A percentile compares a stretch with the other conserved stretches of the same genome.
Evolutionary conservation across 1,139 yeast species (phyloP).

Genomic region (Candida tropicalis): DNA sequence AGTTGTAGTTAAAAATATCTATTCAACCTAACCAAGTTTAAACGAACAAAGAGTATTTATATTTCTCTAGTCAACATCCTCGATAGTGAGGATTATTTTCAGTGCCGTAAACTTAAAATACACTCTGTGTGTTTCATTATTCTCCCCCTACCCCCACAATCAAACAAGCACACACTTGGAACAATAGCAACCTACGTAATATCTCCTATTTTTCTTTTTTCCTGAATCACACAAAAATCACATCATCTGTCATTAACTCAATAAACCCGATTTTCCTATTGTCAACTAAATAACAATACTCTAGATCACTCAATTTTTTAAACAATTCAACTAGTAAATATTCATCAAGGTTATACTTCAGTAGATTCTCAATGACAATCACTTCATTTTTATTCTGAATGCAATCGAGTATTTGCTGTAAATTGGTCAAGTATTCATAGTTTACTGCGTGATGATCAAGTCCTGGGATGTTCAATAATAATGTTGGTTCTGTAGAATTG

Average conservation of each 20-base stretch:
- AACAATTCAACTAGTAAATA: slow-evolving; percentile 11
- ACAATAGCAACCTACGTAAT: too few relatives aligned
- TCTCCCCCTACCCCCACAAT: too few relatives aligned
- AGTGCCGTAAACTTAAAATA: too few relatives aligned
- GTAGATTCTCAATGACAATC: slow-evolving; percentile 12
- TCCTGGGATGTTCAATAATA: slow-evolving; percentile 6
- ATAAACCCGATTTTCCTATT: slow-evolving; percentile 9
- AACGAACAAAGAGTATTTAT: too few relatives aligned
- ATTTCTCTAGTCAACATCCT: too few relatives aligned
- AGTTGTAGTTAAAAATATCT: too few relatives aligned
- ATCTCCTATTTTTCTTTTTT: too few relatives aligned
- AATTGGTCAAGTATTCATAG: slow-evolving; percentile 12
- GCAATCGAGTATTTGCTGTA: slow-evolving; percentile 7
- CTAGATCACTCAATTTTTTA: slow-evolving; percentile 4
- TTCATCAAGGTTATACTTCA: slow-evolving; percentile 2
- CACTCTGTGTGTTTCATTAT: too few relatives aligned
- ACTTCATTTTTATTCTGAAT: not conserved
- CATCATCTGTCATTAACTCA: slow-evolving; percentile 12
- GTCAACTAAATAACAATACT: slow-evolving; percentile 11
- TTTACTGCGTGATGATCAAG: slow-evolving; percentile 8
- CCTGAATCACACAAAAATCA: not conserved
- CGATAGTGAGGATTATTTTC: too few relatives aligned
- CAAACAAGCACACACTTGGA: too few relatives aligned
- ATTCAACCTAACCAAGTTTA: too few relatives aligned
- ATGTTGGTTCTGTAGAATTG: slow-evolving; percentile 15